These are phyloP conservation scores for Brettanomyces naardenensis DNA, from an alignment of 805 yeast species.

Conservation along the genomic window DNA sequence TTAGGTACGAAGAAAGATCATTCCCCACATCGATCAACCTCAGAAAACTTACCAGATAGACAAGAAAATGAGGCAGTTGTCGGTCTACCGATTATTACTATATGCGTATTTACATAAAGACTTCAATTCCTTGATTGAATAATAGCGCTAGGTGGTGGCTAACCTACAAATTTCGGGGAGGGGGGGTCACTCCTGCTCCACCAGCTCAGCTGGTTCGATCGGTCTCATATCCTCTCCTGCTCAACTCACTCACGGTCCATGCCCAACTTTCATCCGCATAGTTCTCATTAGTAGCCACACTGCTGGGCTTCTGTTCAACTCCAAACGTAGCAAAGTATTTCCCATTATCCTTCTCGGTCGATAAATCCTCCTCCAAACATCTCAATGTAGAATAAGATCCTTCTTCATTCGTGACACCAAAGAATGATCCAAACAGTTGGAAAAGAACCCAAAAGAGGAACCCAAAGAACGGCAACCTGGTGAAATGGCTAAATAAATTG, in stretches of 20 bases:
- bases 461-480: constrained; percentile 73
- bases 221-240: constrained; percentile 38
- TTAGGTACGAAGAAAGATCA: no score
- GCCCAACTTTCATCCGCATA: constrained; percentile 69
- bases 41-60: no score
- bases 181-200: no score
- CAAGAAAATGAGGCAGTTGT: no score
- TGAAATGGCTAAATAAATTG: constrained; percentile 67
- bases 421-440: constrained; percentile 57
- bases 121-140: no score
- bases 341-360: constrained; percentile 54
- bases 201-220: no score
- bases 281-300: constrained; percentile 47
- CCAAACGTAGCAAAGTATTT: constrained; percentile 62
- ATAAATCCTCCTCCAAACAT: constrained; percentile 45
- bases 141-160: no score
- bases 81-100: no score
- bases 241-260: constrained; percentile 62
- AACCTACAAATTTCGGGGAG: no score
- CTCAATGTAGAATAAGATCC: constrained; percentile 60
- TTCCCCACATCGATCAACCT: no score
- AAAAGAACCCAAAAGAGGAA: constrained; percentile 62
- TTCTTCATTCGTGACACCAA: constrained; percentile 67
- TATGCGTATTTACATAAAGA: no score
- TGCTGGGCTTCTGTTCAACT: constrained; percentile 44